Conservation (phyloP, 1,284 basidiomycete species). For the Trichosporon faecale region DNA sequence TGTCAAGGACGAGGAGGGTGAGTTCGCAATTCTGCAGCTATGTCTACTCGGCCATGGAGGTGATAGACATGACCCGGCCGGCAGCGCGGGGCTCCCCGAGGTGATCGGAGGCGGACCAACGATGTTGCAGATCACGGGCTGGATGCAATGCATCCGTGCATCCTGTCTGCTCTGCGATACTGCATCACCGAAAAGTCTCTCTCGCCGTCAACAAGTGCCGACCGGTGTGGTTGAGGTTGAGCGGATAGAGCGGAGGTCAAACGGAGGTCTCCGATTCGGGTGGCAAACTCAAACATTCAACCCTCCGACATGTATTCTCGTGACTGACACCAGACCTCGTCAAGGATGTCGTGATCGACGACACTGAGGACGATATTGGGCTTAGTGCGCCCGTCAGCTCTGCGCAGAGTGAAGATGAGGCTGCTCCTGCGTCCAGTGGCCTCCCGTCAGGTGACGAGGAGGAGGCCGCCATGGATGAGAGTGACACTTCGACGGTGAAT, state of each 20-base stretch:
- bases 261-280: neutral
- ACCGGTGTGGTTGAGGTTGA: neutral
- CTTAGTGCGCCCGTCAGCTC: constrained; percentile 10
- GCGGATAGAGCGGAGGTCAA: neutral
- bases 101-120: neutral
- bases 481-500: neutral
- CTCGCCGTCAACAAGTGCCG: neutral
- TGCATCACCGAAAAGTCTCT: neutral
- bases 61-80: neutral
- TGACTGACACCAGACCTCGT: neutral
- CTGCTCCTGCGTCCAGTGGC: neutral
- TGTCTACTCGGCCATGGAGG: neutral
- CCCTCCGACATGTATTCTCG: neutral
- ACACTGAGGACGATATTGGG: constrained; percentile 37
- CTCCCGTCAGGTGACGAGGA: constrained; percentile 5
- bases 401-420: constrained; percentile 6
- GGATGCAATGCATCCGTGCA: neutral
- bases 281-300: neutral
- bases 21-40: constrained; percentile 14
- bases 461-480: neutral
- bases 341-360: constrained; percentile 23
- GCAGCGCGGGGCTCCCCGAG: neutral
- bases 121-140: neutral
- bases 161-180: neutral
- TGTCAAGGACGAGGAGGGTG: constrained; percentile 36